A percentile compares a stretch with the other conserved stretches of the same genome.
Conservation (phyloP, 129 eudicot species). For the Artemisia annua region DNA sequence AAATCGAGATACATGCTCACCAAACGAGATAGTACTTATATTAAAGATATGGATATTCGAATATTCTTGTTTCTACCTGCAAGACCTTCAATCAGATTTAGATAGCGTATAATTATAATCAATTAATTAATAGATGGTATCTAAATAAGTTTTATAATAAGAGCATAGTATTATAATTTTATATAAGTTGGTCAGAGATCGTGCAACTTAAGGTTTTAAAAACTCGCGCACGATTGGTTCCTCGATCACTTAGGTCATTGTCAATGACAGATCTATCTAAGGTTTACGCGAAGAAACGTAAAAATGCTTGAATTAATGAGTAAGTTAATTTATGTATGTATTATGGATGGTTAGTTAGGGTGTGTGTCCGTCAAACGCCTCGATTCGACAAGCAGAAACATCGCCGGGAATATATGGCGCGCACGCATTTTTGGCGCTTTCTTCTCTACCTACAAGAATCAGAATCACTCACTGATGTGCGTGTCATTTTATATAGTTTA, state of each 20-base stretch:
- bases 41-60: not conserved
- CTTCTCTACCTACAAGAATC: not conserved
- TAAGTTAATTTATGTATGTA: no score
- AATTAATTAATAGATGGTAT: no score
- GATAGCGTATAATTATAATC: no score
- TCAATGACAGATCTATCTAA: slow-evolving; percentile 9
- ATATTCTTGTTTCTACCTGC: not conserved
- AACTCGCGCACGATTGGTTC: slow-evolving; percentile 6
- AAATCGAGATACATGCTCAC: not conserved
- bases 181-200: not conserved
- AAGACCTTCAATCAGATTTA: no score
- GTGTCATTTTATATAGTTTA: not conserved
- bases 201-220: slow-evolving; percentile 9
- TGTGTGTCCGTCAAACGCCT: slow-evolving; percentile 16
- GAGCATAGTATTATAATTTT: not conserved
- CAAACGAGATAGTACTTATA: not conserved
- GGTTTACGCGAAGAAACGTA: slow-evolving; percentile 10
- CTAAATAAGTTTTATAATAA: no score
- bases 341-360: no score
- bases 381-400: slow-evolving; percentile 30
- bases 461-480: slow-evolving; percentile 1
- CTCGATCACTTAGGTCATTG: not conserved
- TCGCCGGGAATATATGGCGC: slow-evolving; percentile 25
- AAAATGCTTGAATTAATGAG: not conserved
- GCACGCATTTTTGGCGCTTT: slow-evolving; percentile 20